Conservation (phyloP, 306 rosid genomes). For the Senna tora region DNA sequence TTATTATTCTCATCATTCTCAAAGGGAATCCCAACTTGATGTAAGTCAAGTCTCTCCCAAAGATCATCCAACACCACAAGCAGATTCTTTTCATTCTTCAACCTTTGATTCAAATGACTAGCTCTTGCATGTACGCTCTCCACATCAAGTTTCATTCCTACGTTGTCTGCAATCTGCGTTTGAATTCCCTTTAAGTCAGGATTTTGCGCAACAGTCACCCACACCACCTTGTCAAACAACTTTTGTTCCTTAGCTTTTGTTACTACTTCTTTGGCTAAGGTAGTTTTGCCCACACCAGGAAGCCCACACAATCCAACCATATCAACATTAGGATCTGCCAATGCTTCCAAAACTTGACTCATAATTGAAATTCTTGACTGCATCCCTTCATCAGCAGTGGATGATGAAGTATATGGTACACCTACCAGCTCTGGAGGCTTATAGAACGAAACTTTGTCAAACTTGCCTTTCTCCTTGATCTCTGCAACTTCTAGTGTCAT, state of each 20-base stretch:
- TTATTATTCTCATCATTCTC: not conserved
- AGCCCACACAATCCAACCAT: not conserved
- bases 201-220: constrained; percentile 4
- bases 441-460: not conserved
- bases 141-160: not conserved
- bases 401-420: no score
- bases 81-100: not conserved
- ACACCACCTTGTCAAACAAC: constrained; percentile 18
- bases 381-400: not conserved
- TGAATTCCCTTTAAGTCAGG: constrained; percentile 14
- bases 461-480: not conserved
- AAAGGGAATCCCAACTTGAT: not conserved
- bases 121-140: not conserved
- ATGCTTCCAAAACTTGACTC: not conserved
- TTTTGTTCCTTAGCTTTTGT: not conserved
- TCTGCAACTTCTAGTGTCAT: not conserved
- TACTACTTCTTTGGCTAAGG: constrained; percentile 4
- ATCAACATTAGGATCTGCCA: not conserved
- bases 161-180: not conserved
- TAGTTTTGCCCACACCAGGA: constrained; percentile 19
- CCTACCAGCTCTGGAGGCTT: not conserved
- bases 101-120: not conserved
- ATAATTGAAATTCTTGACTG: not conserved
- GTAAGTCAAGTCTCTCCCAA: constrained; percentile 8
- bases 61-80: constrained; percentile 15